Percentiles rank a stretch among this genome's conserved stretches.
Evolutionary conservation across 176 grass and related monocot species (phyloP).

Genomic region (Alloteropsis semialata): DNA sequence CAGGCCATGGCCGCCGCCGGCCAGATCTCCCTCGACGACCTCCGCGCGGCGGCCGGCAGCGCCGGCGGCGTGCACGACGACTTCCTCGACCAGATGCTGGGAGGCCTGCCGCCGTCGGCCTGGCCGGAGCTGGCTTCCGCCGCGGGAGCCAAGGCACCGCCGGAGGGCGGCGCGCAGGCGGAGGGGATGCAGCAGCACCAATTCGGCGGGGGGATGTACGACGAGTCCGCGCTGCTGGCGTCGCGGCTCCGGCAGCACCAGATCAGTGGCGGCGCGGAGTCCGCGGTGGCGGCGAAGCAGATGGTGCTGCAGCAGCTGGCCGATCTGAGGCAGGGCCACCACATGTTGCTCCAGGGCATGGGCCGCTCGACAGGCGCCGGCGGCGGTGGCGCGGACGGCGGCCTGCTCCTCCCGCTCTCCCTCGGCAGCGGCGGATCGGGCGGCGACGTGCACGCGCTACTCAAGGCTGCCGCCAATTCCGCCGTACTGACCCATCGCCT

Average conservation of each 20-base stretch:
- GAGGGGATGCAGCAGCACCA: slow-evolving; percentile 38
- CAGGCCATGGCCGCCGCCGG: slow-evolving; percentile 46
- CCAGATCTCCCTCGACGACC: slow-evolving; percentile 57
- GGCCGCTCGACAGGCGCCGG: slow-evolving; percentile 33
- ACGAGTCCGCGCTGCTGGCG: slow-evolving; percentile 74
- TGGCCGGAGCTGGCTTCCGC: slow-evolving; percentile 58
- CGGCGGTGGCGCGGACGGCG: slow-evolving; percentile 28
- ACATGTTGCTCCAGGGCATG: slow-evolving; percentile 54
- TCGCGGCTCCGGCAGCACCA: slow-evolving; percentile 80
- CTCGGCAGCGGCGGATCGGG: slow-evolving; percentile 35
- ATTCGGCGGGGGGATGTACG: slow-evolving; percentile 47
- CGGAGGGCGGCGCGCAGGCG: slow-evolving; percentile 24
- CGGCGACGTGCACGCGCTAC: slow-evolving; percentile 51
- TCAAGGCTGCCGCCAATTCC: slow-evolving; percentile 52
- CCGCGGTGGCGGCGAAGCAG: slow-evolving; percentile 35
- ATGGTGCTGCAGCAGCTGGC: slow-evolving; percentile 66
- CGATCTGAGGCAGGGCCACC: slow-evolving; percentile 51
- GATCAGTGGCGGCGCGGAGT: slow-evolving; percentile 46
- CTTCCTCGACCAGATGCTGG: slow-evolving; percentile 93
- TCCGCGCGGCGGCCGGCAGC: slow-evolving; percentile 15
- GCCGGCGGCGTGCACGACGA: slow-evolving; percentile 60
- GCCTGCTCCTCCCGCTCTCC: slow-evolving; percentile 54
- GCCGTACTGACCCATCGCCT: slow-evolving; percentile 33
- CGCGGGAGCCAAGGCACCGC: slow-evolving; percentile 2
- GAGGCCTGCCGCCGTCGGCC: slow-evolving; percentile 46